Evolutionary conservation across 2,329 filamentous ascomycete species (phyloP).

Genomic region (Ophiostoma populinum): DNA sequence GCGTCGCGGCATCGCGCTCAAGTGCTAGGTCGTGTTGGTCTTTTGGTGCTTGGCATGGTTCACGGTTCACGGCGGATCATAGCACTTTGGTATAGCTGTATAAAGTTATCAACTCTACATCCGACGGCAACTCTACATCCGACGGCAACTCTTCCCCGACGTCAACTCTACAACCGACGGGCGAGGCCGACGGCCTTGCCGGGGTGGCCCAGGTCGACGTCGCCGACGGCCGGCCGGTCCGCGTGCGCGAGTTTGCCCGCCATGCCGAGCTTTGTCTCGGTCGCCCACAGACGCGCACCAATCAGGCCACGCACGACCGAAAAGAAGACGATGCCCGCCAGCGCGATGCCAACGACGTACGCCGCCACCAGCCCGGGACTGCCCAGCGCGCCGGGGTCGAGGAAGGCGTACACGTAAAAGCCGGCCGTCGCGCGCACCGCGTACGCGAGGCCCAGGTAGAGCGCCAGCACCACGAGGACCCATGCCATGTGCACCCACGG

Average conservation of each 20-base stretch:
- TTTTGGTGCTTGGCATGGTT: not conserved
- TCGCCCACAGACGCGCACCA: constrained; percentile 30
- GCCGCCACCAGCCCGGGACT: constrained; percentile 37
- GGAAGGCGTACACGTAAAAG: constrained; percentile 64
- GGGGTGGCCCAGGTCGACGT: not conserved
- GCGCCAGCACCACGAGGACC: constrained; percentile 49
- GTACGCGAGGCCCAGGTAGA: constrained; percentile 61
- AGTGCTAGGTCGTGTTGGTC: constrained; percentile 32
- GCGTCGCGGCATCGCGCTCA: constrained; percentile 64
- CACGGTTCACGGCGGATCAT: no score
- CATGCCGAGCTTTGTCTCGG: constrained; percentile 27
- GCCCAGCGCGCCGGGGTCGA: constrained; percentile 39
- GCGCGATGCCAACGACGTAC: constrained; percentile 44
- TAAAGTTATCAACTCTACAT: no score
- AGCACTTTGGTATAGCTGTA: no score
- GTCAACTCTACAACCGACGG: no score
- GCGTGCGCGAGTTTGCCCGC: constrained; percentile 19
- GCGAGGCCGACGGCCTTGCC: no score
- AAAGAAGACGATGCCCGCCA: constrained; percentile 35
- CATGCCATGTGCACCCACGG: constrained; percentile 49
- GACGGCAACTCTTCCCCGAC: no score
- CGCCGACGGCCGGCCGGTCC: constrained; percentile 1
- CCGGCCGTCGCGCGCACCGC: constrained; percentile 50
- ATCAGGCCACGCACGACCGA: constrained; percentile 31
- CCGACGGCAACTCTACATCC: no score